A percentile compares a stretch with the other conserved stretches of the same genome.
Conservation (phyloP, 2,329 filamentous ascomycete genomes). For the Bipolaris oryzae region DNA sequence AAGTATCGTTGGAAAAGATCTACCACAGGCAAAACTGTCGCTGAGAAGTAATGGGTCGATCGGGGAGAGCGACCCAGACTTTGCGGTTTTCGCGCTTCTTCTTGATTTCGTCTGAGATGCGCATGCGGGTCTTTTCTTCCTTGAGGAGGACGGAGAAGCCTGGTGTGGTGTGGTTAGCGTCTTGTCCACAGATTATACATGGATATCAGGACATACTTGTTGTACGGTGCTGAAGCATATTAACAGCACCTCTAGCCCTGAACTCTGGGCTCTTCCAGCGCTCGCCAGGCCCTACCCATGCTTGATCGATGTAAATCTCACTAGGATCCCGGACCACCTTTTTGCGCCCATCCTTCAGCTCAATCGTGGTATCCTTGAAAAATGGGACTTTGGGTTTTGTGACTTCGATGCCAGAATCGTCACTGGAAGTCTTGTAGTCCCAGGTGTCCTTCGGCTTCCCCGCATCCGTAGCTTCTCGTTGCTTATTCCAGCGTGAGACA, state of each 20-base stretch:
- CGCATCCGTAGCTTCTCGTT: conserved; percentile 20
- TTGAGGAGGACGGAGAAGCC: conserved; percentile 83
- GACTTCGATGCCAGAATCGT: background rate
- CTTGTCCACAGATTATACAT: conserved; percentile 30
- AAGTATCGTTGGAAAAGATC: background rate
- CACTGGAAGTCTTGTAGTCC: conserved; percentile 22
- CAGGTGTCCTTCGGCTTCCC: conserved; percentile 16
- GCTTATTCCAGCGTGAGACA: conserved; percentile 28
- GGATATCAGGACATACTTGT: conserved; percentile 66
- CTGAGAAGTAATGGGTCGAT: conserved; percentile 82
- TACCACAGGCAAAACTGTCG: conserved; percentile 94
- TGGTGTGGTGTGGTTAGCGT: conserved; percentile 42
- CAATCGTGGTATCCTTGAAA: conserved; percentile 62
- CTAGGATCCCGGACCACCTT: conserved; percentile 74
- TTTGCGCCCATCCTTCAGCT: conserved; percentile 75
- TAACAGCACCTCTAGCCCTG: conserved; percentile 75
- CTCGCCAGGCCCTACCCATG: conserved; percentile 82
- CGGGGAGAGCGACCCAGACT: conserved; percentile 86
- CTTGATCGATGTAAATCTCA: conserved; percentile 88
- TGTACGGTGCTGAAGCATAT: conserved; percentile 71
- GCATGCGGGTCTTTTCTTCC: conserved; percentile 88
- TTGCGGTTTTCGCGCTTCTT: conserved; percentile 75
- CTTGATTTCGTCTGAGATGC: conserved; percentile 77
- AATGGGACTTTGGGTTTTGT: conserved; percentile 18
- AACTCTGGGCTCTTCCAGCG: conserved; percentile 63